Evolutionary conservation across 495 filamentous ascomycete genomes (phyloP), one percentile per base, ranked within the genome.

Genomic region (Aspergillus asperescens): DNA sequence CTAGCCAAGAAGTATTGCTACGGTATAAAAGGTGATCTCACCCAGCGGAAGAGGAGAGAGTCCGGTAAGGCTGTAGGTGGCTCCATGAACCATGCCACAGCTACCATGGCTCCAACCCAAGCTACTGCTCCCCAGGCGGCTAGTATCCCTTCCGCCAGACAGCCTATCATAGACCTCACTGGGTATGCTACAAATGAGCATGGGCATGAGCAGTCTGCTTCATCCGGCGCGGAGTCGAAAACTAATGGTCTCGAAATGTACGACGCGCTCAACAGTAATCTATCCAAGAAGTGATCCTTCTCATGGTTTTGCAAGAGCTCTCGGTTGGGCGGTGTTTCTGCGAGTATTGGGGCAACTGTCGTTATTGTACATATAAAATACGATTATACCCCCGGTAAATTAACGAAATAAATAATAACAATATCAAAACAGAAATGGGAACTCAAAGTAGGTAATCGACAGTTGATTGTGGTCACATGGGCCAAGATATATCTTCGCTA

Each of bases 1-100:
- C 39, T 58, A 7, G 84, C 84, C 1, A 76, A 68, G 48, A 73
- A 69, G 23, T 86, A 87, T 61, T 56, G 87, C 10, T 55, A 60
- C 5, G 81, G 80, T 9, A 65, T 84, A 16, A 76, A 81, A 37
- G 76, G 76, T 7, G 63, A 68, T 37, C 55, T 82, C n/a, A 73
- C 74, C 6, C 68, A 71, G 25, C 53, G 51, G 3, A 78, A 81
- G 62, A 61, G 58, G 51, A 58, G 58, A 38, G 43, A 54, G 24
- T 52, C 62, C n/a, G 47, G 44, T 35, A 57, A 56, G 28, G 55
- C 53, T 49, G 29, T 43, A 31, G 39, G 19, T 25, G 23, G 28
- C 31, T 39, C 28, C 13, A 19, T 20, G 0, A 52, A 23, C 40
- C 18, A 35, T 23, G 42, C 34, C 19, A 34, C 49, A 15, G 41